phyloP scores from a whole-genome alignment of 768 basidiomycete genomes.

The Nevesoporus exiguus region DNA sequence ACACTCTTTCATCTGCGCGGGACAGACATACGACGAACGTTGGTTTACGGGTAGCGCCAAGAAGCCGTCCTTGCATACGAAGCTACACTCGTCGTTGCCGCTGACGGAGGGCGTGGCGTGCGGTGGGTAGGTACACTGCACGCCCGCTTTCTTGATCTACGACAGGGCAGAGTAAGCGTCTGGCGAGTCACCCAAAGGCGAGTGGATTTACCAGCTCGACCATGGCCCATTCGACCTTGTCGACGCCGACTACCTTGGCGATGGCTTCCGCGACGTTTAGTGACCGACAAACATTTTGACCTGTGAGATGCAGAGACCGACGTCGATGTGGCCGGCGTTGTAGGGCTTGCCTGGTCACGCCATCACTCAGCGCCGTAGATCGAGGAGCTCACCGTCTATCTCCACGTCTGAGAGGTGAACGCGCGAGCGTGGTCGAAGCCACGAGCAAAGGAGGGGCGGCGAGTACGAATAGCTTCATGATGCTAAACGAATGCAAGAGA shows the following conservation, averaged over 20 bases:
- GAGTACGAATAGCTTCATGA: slow-evolving; percentile 17
- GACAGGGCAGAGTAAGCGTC: background rate
- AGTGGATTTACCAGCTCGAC: slow-evolving; percentile 20
- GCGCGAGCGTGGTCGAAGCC: slow-evolving; percentile 16
- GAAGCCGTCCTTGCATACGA: slow-evolving; percentile 30
- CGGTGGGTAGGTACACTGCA: slow-evolving; percentile 33
- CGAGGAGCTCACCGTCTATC: slow-evolving; percentile 4
- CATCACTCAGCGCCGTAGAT: background rate
- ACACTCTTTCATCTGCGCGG: slow-evolving; percentile 24
- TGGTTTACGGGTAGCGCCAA: slow-evolving; percentile 14
- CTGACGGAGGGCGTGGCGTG: slow-evolving; percentile 24
- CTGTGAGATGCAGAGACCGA: slow-evolving; percentile 30
- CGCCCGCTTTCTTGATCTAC: slow-evolving; percentile 24
- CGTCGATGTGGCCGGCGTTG: slow-evolving; percentile 25
- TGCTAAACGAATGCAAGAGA: background rate
- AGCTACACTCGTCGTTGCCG: slow-evolving; percentile 24
- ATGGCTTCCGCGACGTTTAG: slow-evolving; percentile 24
- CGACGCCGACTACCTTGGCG: slow-evolving; percentile 19
- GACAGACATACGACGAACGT: slow-evolving; percentile 29
- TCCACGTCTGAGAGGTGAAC: slow-evolving; percentile 7
- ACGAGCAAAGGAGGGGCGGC: slow-evolving; percentile 19
- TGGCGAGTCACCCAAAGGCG: background rate
- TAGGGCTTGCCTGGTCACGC: slow-evolving; percentile 15
- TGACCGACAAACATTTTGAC: slow-evolving; percentile 23
- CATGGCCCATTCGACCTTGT: slow-evolving; percentile 22